Percentiles rank a stretch among this genome's conserved stretches.
Evolutionary conservation across 2,329 filamentous ascomycete species (phyloP).

Genomic region (Epichloe scottii): DNA sequence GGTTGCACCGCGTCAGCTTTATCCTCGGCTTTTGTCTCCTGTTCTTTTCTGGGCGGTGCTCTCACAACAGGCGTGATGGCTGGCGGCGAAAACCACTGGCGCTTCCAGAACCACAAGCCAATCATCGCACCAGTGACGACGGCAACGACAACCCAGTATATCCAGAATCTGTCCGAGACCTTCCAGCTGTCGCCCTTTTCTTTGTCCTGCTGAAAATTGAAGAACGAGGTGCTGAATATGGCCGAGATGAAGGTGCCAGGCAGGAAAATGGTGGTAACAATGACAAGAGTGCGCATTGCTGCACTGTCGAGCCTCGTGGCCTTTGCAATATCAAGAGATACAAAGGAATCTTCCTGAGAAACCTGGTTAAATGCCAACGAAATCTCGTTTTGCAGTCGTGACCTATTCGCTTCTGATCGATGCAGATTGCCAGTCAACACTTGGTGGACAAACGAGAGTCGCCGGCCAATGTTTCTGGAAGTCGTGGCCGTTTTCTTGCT

Average conservation of each 20-base stretch:
- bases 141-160: conserved; percentile 22
- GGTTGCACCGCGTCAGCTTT: background rate
- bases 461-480: too few species aligned
- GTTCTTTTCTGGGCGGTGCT: background rate
- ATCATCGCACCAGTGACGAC: conserved; percentile 14
- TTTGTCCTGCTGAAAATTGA: conserved; percentile 17
- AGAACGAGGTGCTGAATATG: conserved; percentile 35
- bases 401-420: too few species aligned
- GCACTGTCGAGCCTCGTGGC: conserved; percentile 32
- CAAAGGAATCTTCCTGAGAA: conserved; percentile 26
- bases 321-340: conserved; percentile 26
- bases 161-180: conserved; percentile 21
- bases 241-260: conserved; percentile 38
- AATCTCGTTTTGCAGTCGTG: too few species aligned
- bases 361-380: conserved; percentile 32
- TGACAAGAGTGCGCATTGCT: conserved; percentile 38
- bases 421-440: conserved; percentile 31
- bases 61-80: background rate
- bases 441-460: conserved; percentile 22
- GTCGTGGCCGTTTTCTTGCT: too few species aligned
- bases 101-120: background rate
- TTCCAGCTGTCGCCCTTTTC: conserved; percentile 13
- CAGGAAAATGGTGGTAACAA: conserved; percentile 35
- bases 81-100: background rate
- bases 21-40: background rate